A percentile compares a stretch with the other conserved stretches of the same genome.
These are phyloP conservation scores for Calonectria multiphialidica DNA, from an alignment of 2,329 filamentous ascomycete species.

Conservation along the genomic window DNA sequence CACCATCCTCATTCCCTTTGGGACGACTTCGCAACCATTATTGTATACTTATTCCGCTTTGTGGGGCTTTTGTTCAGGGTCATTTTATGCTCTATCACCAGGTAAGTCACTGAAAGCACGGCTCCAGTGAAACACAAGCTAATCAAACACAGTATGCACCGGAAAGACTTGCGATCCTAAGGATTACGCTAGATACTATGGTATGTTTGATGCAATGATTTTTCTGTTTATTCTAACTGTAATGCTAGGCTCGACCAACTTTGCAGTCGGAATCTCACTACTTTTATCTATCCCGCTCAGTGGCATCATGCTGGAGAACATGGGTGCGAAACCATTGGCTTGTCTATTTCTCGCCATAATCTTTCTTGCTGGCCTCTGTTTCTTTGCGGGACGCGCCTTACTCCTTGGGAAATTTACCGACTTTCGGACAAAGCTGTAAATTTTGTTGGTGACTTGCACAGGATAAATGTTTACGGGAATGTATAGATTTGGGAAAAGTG, in stretches of 20 bases:
- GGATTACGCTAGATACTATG: constrained; percentile 57
- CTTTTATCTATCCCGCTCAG: constrained; percentile 58
- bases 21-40: constrained; percentile 48
- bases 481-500: not conserved
- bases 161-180: constrained; percentile 57
- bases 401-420: constrained; percentile 20
- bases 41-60: constrained; percentile 57
- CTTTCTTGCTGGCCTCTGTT: constrained; percentile 44
- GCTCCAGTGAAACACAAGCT: rapidly evolving
- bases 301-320: constrained; percentile 55
- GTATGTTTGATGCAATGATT: constrained; percentile 9
- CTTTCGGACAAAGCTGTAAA: constrained; percentile 19
- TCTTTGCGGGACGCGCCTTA: constrained; percentile 35
- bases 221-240: too few relatives aligned
- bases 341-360: constrained; percentile 58
- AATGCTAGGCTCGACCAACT: constrained; percentile 54
- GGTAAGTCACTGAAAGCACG: constrained; percentile 15
- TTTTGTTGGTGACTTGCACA: not conserved
- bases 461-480: not conserved
- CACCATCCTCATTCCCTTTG: constrained; percentile 56
- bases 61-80: constrained; percentile 60
- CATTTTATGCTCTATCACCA: constrained; percentile 54
- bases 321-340: constrained; percentile 55
- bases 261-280: constrained; percentile 56
- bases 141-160: constrained; percentile 49